A percentile compares a stretch with the other conserved stretches of the same genome.
These are phyloP conservation scores for Kentomonas sorsogonicus DNA, from an alignment of 208 protist genomes.

Conservation along the genomic window DNA sequence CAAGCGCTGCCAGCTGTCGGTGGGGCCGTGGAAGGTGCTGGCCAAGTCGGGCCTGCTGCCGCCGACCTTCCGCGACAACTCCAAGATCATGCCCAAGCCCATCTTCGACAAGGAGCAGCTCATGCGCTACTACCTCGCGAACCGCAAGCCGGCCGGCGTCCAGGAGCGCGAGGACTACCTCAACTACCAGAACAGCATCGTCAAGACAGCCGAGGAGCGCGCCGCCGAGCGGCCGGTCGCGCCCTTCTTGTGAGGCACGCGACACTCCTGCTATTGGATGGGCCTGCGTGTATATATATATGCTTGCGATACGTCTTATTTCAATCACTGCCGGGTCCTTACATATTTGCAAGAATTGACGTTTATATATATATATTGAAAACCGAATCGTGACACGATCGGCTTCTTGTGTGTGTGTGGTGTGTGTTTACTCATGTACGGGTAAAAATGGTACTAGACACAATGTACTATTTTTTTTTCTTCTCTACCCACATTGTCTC, in stretches of 20 bases:
- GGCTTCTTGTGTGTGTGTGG: not conserved
- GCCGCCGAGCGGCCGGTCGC: conserved; percentile 70
- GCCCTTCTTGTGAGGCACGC: conserved; percentile 50
- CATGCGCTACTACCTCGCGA: conserved; percentile 85
- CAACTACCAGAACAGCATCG: conserved; percentile 84
- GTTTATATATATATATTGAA: no score
- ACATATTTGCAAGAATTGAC: no score
- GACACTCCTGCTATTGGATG: no score
- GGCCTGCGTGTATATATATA: no score
- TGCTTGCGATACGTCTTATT: no score
- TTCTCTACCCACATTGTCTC: conserved; percentile 6
- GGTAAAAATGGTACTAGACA: no score
- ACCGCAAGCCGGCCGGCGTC: conserved; percentile 63
- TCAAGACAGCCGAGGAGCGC: conserved; percentile 71
- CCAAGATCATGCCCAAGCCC: conserved; percentile 85
- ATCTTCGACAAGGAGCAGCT: conserved; percentile 90
- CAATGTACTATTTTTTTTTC: conserved; percentile 2
- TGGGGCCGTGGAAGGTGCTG: conserved; percentile 79
- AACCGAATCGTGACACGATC: not conserved
- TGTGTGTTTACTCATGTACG: no score
- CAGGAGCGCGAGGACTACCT: conserved; percentile 71
- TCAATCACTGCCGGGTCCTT: no score
- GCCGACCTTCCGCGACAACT: conserved; percentile 78
- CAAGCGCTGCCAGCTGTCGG: conserved; percentile 77
- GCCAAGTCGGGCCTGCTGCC: conserved; percentile 82